Base-by-base conservation (phyloP, 768 basidiomycete species). In the Psilocybe sp. region DNA sequence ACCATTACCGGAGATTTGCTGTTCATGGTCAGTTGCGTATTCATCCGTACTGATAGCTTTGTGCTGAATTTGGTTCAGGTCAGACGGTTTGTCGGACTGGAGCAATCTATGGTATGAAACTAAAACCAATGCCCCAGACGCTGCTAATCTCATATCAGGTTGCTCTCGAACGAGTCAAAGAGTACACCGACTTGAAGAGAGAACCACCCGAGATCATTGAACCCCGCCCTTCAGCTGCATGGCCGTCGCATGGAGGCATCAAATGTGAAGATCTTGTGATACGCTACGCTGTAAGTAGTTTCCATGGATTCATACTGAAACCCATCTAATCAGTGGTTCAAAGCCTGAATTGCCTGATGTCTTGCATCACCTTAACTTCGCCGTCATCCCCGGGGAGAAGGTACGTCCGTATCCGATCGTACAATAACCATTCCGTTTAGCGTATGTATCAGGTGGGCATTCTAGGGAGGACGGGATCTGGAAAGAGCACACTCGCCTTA, bases 321-420 rank as follows among this genome's bases (percentile, higher is more conserved):
- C 9, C 31, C 14, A 31, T 5, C 20, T 32, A 20, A 34, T 37
- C 28, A 40, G 2, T n/a, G 18, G 40, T 11, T 15, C 20, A 1
- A 48, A 92, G 88, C 90, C 92, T 40, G 89, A 93, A 18, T 75
- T 96, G 12, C 93, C 93, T 2, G 74, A 89, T 59, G 92, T 96
- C 1, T 71, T 97, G 13, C 93, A 95, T 62, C 70, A 79, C 35
- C 65, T 97, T 18, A 87, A 74, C 55, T 94, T 95, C 62, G 76
- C 80, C 13, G 74, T 95, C 23, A 67, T 70, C 4, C 82, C 89
- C 0, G 82, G 85, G 5, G 87, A 92, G 69, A 92, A 94, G 75
- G 66, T 88, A 36, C 10, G 15, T 46, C 37, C 34, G 23, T 20
- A 9, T 18, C 10, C 7, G 13, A n/a, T 36, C 18, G 19, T 15